Conservation (phyloP, 2,329 filamentous ascomycete genomes). For the Paraphoma chrysanthemicola region DNA sequence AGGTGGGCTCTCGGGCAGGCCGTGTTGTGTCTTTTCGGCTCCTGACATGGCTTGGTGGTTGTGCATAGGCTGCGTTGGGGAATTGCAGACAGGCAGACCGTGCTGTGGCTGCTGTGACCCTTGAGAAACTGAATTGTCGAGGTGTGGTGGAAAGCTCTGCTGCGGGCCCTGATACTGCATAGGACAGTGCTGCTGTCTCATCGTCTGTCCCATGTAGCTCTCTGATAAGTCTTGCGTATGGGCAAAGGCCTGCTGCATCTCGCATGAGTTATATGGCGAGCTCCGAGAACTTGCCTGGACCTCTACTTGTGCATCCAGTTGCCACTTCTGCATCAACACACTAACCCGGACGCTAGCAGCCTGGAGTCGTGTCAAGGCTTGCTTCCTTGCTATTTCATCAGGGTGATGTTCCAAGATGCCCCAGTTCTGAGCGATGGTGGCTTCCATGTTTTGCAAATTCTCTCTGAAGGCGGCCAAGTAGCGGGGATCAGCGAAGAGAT, state of each 20-base stretch:
- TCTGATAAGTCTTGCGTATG: not conserved
- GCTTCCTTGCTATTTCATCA: not conserved
- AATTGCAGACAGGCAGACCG: no score
- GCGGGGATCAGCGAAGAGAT: not conserved
- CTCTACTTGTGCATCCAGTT: not conserved
- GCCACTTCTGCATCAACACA: not conserved
- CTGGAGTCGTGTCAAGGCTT: not conserved
- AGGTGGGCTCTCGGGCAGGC: no score
- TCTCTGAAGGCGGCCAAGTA: not conserved
- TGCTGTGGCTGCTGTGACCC: no score
- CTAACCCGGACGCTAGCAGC: not conserved
- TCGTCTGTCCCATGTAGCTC: no score
- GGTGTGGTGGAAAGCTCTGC: no score
- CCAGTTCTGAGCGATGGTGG: not conserved
- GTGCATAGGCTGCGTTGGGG: no score
- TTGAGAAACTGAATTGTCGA: no score
- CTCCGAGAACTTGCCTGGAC: not conserved
- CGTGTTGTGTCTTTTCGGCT: no score
- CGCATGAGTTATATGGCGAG: not conserved
- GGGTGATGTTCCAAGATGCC: not conserved
- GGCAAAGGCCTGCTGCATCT: not conserved
- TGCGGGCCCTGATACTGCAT: no score
- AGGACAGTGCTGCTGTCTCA: no score
- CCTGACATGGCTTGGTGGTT: no score
- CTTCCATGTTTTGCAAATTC: not conserved